Base-by-base conservation (phyloP, 2,329 filamentous ascomycete genomes). In the Curvularia spicifera region DNA sequence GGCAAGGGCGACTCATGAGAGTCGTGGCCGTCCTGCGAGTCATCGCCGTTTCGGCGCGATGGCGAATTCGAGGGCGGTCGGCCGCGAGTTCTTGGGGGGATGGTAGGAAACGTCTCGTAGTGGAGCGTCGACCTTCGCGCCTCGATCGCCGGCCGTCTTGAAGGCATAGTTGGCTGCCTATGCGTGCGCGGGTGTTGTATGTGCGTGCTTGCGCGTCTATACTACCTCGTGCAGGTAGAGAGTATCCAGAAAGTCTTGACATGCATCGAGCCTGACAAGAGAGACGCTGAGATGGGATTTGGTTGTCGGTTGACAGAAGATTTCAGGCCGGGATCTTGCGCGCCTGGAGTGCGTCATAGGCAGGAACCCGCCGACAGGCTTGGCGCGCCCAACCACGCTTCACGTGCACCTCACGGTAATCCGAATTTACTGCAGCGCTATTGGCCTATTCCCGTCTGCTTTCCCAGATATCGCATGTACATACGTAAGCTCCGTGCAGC, bases 41-140 rank as follows among this genome's bases (percentile, higher is more conserved):
- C 66, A 59, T 67, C 70, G 52, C 68, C 65, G 63, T 69, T 71
- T 56, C 64, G 65, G 26, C 60, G 60, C 1, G 68, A 55, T 1
- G 72, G 67, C 26, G 71, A 71, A 5, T 68, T 64, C 28, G 78
- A 68, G 64, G 79, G 78, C 15, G 82, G 82, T 15, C 81, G 82
- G 53, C 87, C 85, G 2, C 88, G 86, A 1, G 86, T 85, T 65
- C 85, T 87, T 12, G 91, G 90, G 15, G 91, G 89, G 33, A 87
- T 83, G 0, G 89, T 90, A 2, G 91, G 90, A 68, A 95, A 94
- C 6, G 91, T 94, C 69, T 93, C 90, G 78, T 94, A 95, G 72
- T 89, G 88, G 64, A 87, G 81, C 20, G 80, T 82, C n/a, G 82
- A 84, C 63, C 82, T 78, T 53, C 81, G 81, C 57, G 70, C 61